Conservation (phyloP, 2,329 filamentous ascomycete species). For the Calonectria crousiana region DNA sequence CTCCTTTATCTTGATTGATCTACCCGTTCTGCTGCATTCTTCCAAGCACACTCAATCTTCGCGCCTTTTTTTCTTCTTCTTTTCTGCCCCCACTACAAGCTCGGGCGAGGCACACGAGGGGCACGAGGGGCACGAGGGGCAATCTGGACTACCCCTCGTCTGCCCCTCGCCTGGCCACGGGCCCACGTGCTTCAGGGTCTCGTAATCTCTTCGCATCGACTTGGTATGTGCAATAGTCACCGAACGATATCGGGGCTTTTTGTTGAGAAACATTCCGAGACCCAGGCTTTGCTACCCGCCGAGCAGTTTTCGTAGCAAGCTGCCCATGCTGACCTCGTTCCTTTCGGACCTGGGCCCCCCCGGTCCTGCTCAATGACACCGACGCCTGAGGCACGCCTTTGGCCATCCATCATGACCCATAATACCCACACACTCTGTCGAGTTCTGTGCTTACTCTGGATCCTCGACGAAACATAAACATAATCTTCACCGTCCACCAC, state of each 20-base stretch:
- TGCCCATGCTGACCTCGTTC: neutral
- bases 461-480: neutral
- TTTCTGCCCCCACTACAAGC: neutral
- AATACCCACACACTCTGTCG: neutral
- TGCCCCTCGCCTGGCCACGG: slow-evolving; percentile 8
- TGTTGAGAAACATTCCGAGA: slow-evolving; percentile 19
- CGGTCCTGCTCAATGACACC: neutral
- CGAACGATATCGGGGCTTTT: slow-evolving; percentile 26
- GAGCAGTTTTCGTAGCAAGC: neutral
- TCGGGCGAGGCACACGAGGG: slow-evolving; percentile 11
- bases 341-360: neutral
- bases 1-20: slow-evolving; percentile 7
- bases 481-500: neutral
- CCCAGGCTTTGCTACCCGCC: neutral
- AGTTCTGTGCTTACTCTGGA: neutral
- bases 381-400: neutral
- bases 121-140: neutral
- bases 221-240: neutral
- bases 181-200: slow-evolving; percentile 21
- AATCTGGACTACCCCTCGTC: neutral
- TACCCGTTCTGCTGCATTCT: neutral
- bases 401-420: neutral
- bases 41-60: neutral
- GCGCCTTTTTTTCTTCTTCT: neutral
- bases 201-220: neutral